Evolutionary conservation across 2,329 filamentous ascomycete genomes (phyloP).

Genomic region (Exophiala sp.): DNA sequence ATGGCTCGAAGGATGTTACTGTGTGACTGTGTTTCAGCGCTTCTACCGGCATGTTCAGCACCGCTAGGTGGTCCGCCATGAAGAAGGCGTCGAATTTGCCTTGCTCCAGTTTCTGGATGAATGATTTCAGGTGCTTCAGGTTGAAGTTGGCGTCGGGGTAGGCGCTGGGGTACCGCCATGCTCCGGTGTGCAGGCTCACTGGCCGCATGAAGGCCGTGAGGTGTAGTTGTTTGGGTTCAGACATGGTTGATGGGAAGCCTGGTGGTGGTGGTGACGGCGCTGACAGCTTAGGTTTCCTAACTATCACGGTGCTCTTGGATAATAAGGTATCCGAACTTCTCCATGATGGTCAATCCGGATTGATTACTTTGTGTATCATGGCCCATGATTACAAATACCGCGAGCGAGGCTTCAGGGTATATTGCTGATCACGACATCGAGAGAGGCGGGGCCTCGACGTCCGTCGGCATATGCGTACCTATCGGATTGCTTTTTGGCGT

Average conservation of each 20-base stretch:
- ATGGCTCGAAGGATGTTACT: conserved; percentile 53
- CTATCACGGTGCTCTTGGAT: no score
- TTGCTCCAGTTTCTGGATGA: conserved; percentile 46
- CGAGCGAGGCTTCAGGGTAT: not conserved
- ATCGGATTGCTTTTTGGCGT: no score
- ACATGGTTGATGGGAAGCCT: not conserved
- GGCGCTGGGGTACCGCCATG: conserved; percentile 52
- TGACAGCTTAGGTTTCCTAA: no score
- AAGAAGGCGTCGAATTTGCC: conserved; percentile 55
- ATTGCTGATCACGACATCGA: not conserved
- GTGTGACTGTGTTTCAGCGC: conserved; percentile 54
- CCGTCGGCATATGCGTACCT: no score
- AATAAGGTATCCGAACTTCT: no score
- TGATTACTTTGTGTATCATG: not conserved
- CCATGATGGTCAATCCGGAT: not conserved
- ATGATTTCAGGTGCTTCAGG: conserved; percentile 47
- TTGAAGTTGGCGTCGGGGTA: conserved; percentile 56
- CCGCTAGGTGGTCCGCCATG: conserved; percentile 52
- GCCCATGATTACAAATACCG: conserved; percentile 3
- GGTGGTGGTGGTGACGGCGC: no score
- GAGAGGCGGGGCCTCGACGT: not conserved
- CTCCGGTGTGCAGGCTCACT: conserved; percentile 51
- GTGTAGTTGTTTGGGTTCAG: conserved; percentile 38
- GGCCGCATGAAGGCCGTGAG: conserved; percentile 57
- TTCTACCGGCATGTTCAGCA: conserved; percentile 53